These are phyloP conservation scores for Polychytrium aggregatum DNA, from an alignment of 192 early-diverging fungal genomes.

Conservation along the genomic window DNA sequence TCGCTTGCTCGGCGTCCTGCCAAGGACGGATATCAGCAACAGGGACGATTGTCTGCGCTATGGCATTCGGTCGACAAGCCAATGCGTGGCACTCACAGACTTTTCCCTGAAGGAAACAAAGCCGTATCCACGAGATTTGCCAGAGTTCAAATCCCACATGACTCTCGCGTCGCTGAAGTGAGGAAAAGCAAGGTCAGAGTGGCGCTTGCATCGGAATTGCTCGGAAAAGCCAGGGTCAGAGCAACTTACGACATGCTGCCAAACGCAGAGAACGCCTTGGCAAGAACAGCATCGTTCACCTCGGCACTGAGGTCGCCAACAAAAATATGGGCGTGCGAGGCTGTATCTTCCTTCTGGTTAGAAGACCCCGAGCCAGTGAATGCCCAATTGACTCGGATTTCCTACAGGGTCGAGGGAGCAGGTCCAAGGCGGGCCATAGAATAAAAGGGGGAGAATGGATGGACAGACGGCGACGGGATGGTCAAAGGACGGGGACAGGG, in stretches of 20 bases:
- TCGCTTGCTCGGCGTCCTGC: constrained; percentile 75
- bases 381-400: constrained; percentile 63
- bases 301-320: constrained; percentile 89
- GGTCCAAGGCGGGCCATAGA: background rate
- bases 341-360: constrained; percentile 53
- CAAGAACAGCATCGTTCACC: constrained; percentile 70
- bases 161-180: constrained; percentile 69
- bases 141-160: constrained; percentile 83
- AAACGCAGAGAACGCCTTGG: constrained; percentile 64
- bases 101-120: constrained; percentile 87
- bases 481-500: too few species aligned
- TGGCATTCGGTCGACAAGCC: too few species aligned
- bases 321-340: constrained; percentile 77
- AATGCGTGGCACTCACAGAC: constrained; percentile 13
- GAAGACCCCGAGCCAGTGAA: constrained; percentile 24
- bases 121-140: constrained; percentile 84
- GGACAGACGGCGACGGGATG: too few species aligned
- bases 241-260: constrained; percentile 60
- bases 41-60: too few species aligned
- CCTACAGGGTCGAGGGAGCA: constrained; percentile 22
- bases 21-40: background rate
- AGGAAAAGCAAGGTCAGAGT: too few species aligned
- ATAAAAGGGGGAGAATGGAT: too few species aligned
- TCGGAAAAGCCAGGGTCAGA: too few species aligned
- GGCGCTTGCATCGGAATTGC: too few species aligned